Percentiles rank a stretch among this genome's conserved stretches.
Evolutionary conservation across 169 alveolate species (phyloP).

Genomic region (Plasmodium knowlesi): DNA sequence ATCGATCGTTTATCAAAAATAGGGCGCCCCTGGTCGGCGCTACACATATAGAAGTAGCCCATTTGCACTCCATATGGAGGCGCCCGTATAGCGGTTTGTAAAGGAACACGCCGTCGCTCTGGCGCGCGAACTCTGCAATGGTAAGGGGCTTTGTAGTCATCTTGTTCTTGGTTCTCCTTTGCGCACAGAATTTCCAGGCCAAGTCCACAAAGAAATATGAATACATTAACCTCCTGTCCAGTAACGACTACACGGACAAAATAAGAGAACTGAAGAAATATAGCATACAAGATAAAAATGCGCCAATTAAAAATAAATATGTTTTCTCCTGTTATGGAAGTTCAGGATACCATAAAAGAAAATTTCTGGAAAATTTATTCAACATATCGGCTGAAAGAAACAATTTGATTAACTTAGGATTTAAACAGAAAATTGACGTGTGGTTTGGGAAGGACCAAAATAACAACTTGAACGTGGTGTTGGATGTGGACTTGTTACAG

Average conservation of each 20-base stretch:
- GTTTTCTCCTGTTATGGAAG: slow-evolving; percentile 52
- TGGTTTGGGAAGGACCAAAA: slow-evolving; percentile 52
- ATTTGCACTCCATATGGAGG: neutral
- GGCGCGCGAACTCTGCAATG: slow-evolving; percentile 30
- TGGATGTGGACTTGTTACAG: slow-evolving; percentile 46
- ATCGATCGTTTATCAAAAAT: neutral
- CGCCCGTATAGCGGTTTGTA: neutral
- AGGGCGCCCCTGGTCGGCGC: neutral
- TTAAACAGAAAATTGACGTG: slow-evolving; percentile 41
- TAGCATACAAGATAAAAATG: neutral
- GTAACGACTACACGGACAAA: slow-evolving; percentile 35
- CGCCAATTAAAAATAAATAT: slow-evolving; percentile 16
- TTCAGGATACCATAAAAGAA: slow-evolving; percentile 23
- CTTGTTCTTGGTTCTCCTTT: slow-evolving; percentile 9
- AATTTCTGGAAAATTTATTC: slow-evolving; percentile 26
- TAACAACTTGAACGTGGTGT: slow-evolving; percentile 32
- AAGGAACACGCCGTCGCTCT: neutral
- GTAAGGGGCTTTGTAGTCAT: slow-evolving; percentile 4
- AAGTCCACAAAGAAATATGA: slow-evolving; percentile 42
- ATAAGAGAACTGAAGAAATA: slow-evolving; percentile 7
- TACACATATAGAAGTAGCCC: neutral
- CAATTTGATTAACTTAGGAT: slow-evolving; percentile 32
- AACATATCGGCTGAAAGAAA: neutral
- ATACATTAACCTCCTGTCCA: slow-evolving; percentile 46
- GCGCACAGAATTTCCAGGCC: slow-evolving; percentile 24